Evolutionary conservation across 768 basidiomycete species (phyloP).

Genomic region (Mycena venus): DNA sequence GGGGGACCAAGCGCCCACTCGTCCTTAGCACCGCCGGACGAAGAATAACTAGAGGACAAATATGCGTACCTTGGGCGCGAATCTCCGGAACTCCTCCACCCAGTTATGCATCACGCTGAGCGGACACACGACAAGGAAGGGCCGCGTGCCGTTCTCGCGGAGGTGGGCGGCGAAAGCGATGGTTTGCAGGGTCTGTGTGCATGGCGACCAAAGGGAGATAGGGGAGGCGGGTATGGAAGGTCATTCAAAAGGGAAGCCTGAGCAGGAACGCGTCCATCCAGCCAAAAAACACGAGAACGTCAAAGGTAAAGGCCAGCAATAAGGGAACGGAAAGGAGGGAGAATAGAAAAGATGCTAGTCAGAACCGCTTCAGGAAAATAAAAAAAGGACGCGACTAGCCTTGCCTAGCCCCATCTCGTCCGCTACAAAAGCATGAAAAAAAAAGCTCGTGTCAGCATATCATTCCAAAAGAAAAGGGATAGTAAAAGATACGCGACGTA

Average conservation of each 20-base stretch:
- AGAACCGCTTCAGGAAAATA: no score
- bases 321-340: no score
- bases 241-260: no score
- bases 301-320: no score
- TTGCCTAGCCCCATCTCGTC: constrained; percentile 97
- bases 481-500: constrained; percentile 45
- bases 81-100: constrained; percentile 86
- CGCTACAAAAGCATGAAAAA: constrained; percentile 59
- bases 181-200: constrained; percentile 91
- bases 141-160: constrained; percentile 74
- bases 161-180: constrained; percentile 95
- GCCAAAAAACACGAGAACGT: no score
- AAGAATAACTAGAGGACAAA: not conserved
- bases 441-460: no score
- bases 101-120: constrained; percentile 95
- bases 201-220: no score
- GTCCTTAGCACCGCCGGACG: no score
- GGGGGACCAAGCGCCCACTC: no score
- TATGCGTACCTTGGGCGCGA: constrained; percentile 78
- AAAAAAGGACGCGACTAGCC: constrained; percentile 51
- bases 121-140: constrained; percentile 93
- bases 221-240: no score
- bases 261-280: no score
- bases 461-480: not conserved
- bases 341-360: no score